A percentile compares a stretch with the other conserved stretches of the same genome.
Conservation (phyloP, 2,329 filamentous ascomycete species). For the Xylariaceae sp. region DNA sequence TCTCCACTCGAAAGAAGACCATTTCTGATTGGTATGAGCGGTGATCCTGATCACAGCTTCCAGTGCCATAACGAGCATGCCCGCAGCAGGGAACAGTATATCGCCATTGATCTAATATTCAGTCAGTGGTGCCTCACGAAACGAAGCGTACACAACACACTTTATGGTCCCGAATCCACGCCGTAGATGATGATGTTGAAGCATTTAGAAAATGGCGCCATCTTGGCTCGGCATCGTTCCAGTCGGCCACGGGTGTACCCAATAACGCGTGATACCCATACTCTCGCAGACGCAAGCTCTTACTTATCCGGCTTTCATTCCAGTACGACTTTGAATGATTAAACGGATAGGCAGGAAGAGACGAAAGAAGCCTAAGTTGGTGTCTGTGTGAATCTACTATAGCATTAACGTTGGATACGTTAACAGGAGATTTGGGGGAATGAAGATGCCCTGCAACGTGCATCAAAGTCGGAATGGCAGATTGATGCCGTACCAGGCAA, state of each 20-base stretch:
- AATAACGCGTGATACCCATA: conserved; percentile 26
- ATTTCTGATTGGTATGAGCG: no score
- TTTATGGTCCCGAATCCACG: no score
- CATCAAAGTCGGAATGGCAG: background rate
- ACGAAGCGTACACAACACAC: no score
- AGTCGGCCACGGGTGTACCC: conserved; percentile 19
- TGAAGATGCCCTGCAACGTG: conserved; percentile 4
- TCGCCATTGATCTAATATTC: no score
- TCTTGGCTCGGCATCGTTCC: conserved; percentile 11
- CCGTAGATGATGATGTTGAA: no score
- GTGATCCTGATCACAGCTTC: no score
- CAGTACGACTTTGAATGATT: conserved; percentile 38
- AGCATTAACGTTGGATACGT: background rate
- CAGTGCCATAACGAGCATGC: no score
- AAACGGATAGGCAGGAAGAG: conserved; percentile 41
- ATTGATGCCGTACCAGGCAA: background rate
- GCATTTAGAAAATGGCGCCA: conserved; percentile 4
- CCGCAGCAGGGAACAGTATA: no score
- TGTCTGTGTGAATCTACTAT: background rate
- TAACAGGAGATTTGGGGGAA: conserved; percentile 6
- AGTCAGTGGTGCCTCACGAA: no score
- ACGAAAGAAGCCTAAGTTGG: conserved; percentile 18
- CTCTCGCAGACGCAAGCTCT: conserved; percentile 26
- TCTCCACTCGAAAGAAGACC: no score
- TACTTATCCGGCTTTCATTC: conserved; percentile 27